Evolutionary conservation across 2,329 filamentous ascomycete genomes (phyloP), one percentile per base, ranked within the genome.

Genomic region (Aspergillus udagawae): DNA sequence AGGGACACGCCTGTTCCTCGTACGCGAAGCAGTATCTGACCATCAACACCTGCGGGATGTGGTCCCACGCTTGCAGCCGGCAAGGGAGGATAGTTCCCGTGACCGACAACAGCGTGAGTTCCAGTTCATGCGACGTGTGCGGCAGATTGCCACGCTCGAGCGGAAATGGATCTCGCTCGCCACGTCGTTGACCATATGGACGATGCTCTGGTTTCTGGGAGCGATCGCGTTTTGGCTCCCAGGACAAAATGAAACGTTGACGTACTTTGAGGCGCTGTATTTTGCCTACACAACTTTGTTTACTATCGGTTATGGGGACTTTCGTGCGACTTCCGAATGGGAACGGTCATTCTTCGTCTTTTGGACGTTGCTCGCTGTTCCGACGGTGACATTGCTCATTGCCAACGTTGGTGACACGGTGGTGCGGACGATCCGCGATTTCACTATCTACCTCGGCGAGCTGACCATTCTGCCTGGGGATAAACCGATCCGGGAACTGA

Each of bases 391-490:
- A 0, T 71, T 76, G 14, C 65, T 76, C n/a, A 73, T 76, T 23
- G 72, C 73, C 8, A 72, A 70, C 44, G 70, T 76, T 41, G 71
- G 72, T 9, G 72, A 74, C 51, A 75, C 73, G 0, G 58, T 76
- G 9, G 79, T 85, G 58, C 81, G 81, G 58, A 71, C 73, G 8
- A 78, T 85, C 67, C 78, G 79, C 23, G 80, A 85, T 50, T 56
- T 80, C n/a, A 83, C 81, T 0, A 78, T 82, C n/a, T 83, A 79
- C 74, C 59, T 83, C 4, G 83, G 81, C 12, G 79, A 80, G 29
- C 61, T 84, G 25, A 84, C 83, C 2, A 76, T 85, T 20, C 66
- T 84, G 1, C 82, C 82, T 1, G 77, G 75, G 8, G 80, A 83
- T 32, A 63, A 75, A 51, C 75, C 78, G 9, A 67, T 67, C 29